Conservation (phyloP, 2,329 filamentous ascomycete genomes). For the Plectosphaerella cucumerina region DNA sequence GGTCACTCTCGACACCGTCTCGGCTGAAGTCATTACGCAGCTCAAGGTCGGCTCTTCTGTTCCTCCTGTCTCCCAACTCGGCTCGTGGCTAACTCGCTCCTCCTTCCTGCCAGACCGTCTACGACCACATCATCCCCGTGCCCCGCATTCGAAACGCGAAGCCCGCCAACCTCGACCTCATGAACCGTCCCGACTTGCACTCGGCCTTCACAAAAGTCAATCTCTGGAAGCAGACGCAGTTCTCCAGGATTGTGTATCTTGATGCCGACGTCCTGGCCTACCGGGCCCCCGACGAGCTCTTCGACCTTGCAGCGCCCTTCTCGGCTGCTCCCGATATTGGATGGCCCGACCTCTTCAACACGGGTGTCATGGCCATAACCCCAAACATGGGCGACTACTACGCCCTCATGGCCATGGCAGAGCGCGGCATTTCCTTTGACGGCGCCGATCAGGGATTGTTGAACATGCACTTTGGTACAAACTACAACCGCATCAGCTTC, state of each 20-base stretch:
- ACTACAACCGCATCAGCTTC: constrained; percentile 86
- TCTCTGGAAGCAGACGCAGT: constrained; percentile 87
- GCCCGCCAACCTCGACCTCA: constrained; percentile 80
- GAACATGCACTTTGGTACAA: constrained; percentile 86
- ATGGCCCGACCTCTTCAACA: constrained; percentile 98
- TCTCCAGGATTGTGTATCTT: constrained; percentile 88
- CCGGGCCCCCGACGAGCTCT: constrained; percentile 88
- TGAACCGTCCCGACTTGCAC: constrained; percentile 86
- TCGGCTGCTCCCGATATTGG: constrained; percentile 87
- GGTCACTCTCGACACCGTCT: constrained; percentile 76
- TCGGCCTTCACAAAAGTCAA: constrained; percentile 96
- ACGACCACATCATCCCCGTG: constrained; percentile 85
- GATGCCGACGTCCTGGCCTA: constrained; percentile 93
- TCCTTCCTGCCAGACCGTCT: constrained; percentile 58
- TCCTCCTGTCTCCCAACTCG: not conserved
- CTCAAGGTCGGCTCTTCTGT: constrained; percentile 55
- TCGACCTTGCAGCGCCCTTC: constrained; percentile 58
- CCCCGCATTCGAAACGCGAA: constrained; percentile 71
- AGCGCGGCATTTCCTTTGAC: constrained; percentile 88
- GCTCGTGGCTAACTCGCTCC: not conserved
- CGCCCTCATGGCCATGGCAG: constrained; percentile 77
- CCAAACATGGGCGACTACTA: constrained; percentile 87
- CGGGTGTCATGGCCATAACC: constrained; percentile 88
- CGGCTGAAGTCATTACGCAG: constrained; percentile 69
- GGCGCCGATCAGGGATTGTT: constrained; percentile 93